phyloP scores from a whole-genome alignment of 177 flowering plant species.

The Vitis hybrid region DNA sequence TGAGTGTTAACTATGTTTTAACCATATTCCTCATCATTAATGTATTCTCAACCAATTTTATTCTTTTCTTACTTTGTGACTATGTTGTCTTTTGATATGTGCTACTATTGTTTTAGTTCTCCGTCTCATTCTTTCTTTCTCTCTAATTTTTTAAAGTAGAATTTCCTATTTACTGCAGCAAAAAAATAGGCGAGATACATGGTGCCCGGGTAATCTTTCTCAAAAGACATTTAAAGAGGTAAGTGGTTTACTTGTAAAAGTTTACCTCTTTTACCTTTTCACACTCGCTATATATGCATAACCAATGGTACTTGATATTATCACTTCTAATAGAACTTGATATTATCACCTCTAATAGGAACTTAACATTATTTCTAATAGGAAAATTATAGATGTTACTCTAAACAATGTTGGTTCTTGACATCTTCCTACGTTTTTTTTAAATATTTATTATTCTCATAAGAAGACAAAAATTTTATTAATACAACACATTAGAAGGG shows the following conservation, averaged over 20 bases:
- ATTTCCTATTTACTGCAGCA: conserved; percentile 22
- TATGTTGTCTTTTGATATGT: neutral
- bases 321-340: no score
- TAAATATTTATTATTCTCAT: no score
- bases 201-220: conserved; percentile 74
- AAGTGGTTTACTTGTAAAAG: conserved; percentile 9
- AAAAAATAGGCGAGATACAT: conserved; percentile 89
- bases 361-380: no score
- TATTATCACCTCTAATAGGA: no score
- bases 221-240: conserved; percentile 50
- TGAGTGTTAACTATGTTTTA: no score
- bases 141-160: conserved; percentile 2
- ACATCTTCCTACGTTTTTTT: no score
- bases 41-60: neutral
- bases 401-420: no score
- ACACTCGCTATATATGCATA: neutral
- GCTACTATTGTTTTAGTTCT: neutral
- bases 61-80: neutral
- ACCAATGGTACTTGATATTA: no score
- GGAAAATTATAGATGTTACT: no score
- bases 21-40: no score
- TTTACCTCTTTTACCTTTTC: neutral
- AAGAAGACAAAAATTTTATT: no score
- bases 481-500: no score
- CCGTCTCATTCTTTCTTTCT: neutral